Percentiles rank a stretch among this genome's conserved stretches.
Evolutionary conservation across 768 basidiomycete species (phyloP).

Genomic region (Phanerochaete carnosa): DNA sequence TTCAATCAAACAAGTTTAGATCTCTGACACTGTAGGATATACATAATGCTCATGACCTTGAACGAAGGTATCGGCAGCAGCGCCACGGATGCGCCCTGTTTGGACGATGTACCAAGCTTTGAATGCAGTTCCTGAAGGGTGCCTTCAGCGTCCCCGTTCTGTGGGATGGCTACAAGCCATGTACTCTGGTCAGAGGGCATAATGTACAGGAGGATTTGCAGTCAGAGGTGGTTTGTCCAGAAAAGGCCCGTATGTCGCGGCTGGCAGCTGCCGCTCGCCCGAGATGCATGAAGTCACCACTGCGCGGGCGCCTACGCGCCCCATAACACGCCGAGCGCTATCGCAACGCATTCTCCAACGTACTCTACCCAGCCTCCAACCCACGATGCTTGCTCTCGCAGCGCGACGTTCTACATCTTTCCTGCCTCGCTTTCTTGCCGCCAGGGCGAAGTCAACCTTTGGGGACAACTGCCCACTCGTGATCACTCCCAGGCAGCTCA

Average conservation of each 20-base stretch:
- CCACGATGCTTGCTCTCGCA: slow-evolving; percentile 7
- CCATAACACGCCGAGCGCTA: background rate
- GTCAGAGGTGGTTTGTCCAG: background rate
- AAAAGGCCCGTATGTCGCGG: background rate
- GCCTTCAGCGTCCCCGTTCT: slow-evolving; percentile 81
- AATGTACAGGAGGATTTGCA: background rate
- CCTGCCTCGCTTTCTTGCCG: slow-evolving; percentile 8
- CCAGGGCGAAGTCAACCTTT: slow-evolving; percentile 37
- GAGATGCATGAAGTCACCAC: slow-evolving; percentile 8
- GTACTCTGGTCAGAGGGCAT: slow-evolving; percentile 98
- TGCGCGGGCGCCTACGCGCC: slow-evolving; percentile 1
- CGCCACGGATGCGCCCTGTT: slow-evolving; percentile 49
- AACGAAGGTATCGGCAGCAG: slow-evolving; percentile 79
- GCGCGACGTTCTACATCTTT: slow-evolving; percentile 7
- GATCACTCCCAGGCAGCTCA: slow-evolving; percentile 48
- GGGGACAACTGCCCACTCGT: slow-evolving; percentile 41
- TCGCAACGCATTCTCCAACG: background rate
- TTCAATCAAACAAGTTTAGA: background rate
- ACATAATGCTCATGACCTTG: slow-evolving; percentile 57
- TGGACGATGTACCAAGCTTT: slow-evolving; percentile 60
- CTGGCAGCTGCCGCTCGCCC: background rate
- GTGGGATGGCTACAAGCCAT: slow-evolving; percentile 87
- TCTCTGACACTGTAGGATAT: no score
- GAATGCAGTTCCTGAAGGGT: slow-evolving; percentile 60
- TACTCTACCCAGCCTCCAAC: no score